Evolutionary conservation across 352 stramenopile genomes (phyloP), one percentile per base, ranked within the genome.

Genomic region (Peronosclerospora sorghi): DNA sequence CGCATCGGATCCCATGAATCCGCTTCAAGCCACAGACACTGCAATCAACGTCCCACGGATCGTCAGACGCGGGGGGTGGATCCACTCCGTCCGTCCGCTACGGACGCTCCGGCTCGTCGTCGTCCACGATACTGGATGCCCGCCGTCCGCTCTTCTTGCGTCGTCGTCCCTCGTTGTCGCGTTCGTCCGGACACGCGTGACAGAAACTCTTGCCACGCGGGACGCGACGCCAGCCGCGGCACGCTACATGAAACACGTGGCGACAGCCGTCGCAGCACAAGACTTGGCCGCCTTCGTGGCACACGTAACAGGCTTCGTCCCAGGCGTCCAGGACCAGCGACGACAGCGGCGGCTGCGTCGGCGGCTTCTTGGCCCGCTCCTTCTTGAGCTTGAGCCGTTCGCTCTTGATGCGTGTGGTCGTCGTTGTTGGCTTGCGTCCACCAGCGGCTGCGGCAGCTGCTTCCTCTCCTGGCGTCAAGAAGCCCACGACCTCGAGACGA

Each of bases 181-280:
- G n/a, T n/a, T n/a, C n/a, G n/a, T n/a, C n/a, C n/a, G n/a, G n/a
- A 29, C 81, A 93, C 27, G 73, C 51, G 32, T 89, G 74, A 38
- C 81, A 93, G 43, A 89, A 93, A 5, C 73, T 90, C 44, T 93
- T 93, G 9, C 81, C 81, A 0, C 81, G 58, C n/a, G 81, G 81
- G 2, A 91, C 67, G 29, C 81, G 75, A 4, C 78, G 69, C n/a
- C 88, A 45, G 13, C 67, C 64, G 26, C 87, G 62, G 39, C 92
- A 98, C 13, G 79, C 65, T 28, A 76, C 65, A 54, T 98, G 93
- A 59, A 96, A 98, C 7, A 94, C 77, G 26, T 85, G 68, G 8
- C 84, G 85, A 46, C 93, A 98, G 20, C 78, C 83, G 32, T 93
- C 84, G 44, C 93, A 98, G 45, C 79, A 93, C 18, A 96, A 50